phyloP scores from a whole-genome alignment of 1,139 yeast genomes.

The Kluyveromyces sp. region DNA sequence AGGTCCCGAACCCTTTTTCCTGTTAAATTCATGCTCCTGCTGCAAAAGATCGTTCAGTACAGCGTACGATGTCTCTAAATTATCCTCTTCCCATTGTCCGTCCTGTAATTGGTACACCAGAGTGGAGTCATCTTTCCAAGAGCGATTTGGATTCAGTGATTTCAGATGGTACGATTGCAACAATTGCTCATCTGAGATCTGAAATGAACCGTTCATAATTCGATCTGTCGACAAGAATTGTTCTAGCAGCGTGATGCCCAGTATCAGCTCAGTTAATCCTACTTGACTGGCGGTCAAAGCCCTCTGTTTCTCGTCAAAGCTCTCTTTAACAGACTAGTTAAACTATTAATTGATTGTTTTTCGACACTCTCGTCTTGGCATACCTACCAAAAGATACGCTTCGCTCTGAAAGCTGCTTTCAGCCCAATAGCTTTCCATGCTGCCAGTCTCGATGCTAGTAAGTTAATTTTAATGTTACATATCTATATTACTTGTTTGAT shows the following conservation, averaged over 20 bases:
- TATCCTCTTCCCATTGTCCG: conserved; percentile 19
- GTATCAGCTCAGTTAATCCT: no score
- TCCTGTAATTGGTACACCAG: conserved; percentile 20
- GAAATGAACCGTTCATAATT: conserved; percentile 17
- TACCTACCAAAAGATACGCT: no score
- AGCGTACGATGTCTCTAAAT: conserved; percentile 34
- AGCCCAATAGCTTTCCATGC: no score
- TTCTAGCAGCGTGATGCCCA: no score
- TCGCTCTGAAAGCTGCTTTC: no score
- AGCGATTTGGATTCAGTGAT: conserved; percentile 34
- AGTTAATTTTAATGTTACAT: neutral
- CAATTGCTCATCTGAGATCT: conserved; percentile 30
- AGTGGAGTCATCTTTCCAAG: conserved; percentile 36
- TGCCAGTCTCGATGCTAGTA: neutral
- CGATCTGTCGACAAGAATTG: no score
- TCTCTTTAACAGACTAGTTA: no score
- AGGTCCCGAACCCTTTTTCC: conserved; percentile 5
- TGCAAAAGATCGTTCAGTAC: conserved; percentile 28
- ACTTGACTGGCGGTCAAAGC: no score
- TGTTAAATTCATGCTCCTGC: conserved; percentile 22
- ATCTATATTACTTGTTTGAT: neutral
- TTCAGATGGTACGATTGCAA: conserved; percentile 38
- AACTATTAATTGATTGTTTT: no score
- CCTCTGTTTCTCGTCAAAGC: no score
- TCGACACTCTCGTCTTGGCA: no score